These are phyloP conservation scores for Zhuliangozyma parablackwelliae DNA, from an alignment of 1,139 yeast genomes.

Conservation along the genomic window DNA sequence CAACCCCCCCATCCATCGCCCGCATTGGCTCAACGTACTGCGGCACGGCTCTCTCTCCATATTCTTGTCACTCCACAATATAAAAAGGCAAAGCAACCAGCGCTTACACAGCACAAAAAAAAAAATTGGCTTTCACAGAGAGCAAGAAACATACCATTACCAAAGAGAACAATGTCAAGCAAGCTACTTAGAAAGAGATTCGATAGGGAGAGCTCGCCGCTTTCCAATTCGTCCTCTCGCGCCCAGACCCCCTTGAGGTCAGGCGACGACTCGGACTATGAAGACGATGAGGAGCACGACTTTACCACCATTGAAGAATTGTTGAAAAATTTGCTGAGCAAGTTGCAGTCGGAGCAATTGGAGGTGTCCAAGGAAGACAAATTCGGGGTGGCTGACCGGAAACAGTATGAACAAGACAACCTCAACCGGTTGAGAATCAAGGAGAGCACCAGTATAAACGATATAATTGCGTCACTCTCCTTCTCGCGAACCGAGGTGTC, in stretches of 20 bases:
- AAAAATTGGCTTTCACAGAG: too few species aligned
- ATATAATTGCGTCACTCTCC: slow-evolving; percentile 35
- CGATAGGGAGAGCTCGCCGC: slow-evolving; percentile 15
- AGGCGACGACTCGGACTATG: slow-evolving; percentile 31
- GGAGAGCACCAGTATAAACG: slow-evolving; percentile 36
- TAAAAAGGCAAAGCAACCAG: too few species aligned
- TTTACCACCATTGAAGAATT: slow-evolving; percentile 39
- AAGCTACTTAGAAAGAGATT: slow-evolving; percentile 9
- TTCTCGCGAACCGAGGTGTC: slow-evolving; percentile 44
- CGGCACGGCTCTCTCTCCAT: too few species aligned
- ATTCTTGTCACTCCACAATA: too few species aligned
- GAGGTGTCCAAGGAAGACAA: slow-evolving; percentile 13
- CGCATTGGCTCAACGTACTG: too few species aligned
- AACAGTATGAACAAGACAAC: slow-evolving; percentile 29
- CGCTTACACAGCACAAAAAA: too few species aligned
- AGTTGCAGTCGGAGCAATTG: slow-evolving; percentile 21
- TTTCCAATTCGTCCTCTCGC: slow-evolving; percentile 28
- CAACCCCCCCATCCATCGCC: too few species aligned
- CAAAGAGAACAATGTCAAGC: slow-evolving; percentile 6
- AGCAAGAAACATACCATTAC: too few species aligned
- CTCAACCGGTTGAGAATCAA: slow-evolving; percentile 35
- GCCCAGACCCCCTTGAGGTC: slow-evolving; percentile 33
- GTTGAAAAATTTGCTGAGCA: slow-evolving; percentile 33
- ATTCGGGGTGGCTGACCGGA: slow-evolving; percentile 17
- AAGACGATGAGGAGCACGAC: slow-evolving; percentile 39